Conservation (phyloP, 192 early-diverging fungal species). For the Spinellus fusiger region DNA sequence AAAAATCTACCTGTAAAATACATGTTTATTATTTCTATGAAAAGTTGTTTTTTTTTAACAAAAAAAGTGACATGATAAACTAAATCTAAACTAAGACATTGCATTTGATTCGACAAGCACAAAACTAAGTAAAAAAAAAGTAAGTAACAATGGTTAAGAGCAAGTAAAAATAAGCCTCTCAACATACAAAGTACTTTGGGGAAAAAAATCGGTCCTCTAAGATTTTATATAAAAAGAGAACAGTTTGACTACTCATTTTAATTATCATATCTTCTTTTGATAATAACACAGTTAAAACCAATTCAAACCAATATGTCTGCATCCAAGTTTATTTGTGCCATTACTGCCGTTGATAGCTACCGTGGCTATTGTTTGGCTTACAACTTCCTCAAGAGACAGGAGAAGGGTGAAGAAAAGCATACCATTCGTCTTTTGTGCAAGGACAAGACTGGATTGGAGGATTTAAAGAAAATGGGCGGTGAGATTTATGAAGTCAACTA, state of each 20-base stretch:
- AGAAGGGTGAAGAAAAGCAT: not conserved
- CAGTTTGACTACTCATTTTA: not conserved
- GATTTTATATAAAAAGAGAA: not conserved
- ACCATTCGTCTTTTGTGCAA: slow-evolving; percentile 18
- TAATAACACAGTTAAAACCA: not conserved
- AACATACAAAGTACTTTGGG: too few relatives aligned
- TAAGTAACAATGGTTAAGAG: too few relatives aligned
- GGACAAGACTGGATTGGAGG: slow-evolving; percentile 2
- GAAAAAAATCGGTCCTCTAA: not conserved
- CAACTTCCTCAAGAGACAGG: not conserved
- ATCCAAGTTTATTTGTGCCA: slow-evolving; percentile 10
- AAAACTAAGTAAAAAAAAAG: too few relatives aligned
- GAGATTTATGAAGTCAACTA: slow-evolving; percentile 15
- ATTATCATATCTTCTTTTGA: not conserved
- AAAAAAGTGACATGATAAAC: too few relatives aligned
- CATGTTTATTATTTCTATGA: too few relatives aligned
- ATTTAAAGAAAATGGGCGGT: slow-evolving; percentile 13
- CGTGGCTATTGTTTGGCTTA: slow-evolving; percentile 22
- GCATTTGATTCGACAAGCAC: too few relatives aligned
- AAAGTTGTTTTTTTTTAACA: too few relatives aligned
- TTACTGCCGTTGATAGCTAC: slow-evolving; percentile 21
- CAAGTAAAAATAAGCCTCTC: too few relatives aligned
- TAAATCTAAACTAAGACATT: too few relatives aligned
- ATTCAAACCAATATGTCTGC: not conserved
- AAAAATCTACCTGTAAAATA: too few relatives aligned